Conservation (phyloP, 2,329 filamentous ascomycete genomes). For the Stromatinia cepivora region DNA sequence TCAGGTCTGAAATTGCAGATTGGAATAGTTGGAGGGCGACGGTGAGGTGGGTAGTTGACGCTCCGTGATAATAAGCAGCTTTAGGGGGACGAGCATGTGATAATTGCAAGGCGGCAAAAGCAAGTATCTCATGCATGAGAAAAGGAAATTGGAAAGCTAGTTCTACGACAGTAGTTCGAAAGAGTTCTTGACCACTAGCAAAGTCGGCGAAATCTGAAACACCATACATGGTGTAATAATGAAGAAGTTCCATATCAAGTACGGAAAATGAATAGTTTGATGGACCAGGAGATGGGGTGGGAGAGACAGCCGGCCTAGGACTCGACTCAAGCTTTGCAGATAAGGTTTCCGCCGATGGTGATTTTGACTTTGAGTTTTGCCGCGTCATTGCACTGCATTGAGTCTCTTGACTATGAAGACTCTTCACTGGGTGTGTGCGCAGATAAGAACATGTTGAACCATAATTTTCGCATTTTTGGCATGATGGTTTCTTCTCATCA, state of each 20-base stretch:
- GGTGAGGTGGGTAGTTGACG: conserved; percentile 40
- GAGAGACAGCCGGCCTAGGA: conserved; percentile 7
- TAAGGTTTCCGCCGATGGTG: conserved; percentile 21
- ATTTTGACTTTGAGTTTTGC: conserved; percentile 16
- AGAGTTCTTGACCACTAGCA: conserved; percentile 26
- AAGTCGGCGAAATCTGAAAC: conserved; percentile 31
- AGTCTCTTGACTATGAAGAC: conserved; percentile 15
- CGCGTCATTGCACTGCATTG: conserved; percentile 8
- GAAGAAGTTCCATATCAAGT: conserved; percentile 47
- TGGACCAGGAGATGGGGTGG: conserved; percentile 4
- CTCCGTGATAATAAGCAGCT: conserved; percentile 34
- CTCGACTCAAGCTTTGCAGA: conserved; percentile 18
- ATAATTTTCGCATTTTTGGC: conserved; percentile 35
- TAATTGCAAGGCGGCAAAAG: conserved; percentile 43
- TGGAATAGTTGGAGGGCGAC: conserved; percentile 40
- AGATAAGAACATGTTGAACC: conserved; percentile 37
- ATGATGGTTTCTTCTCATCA: conserved; percentile 38
- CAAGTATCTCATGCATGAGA: conserved; percentile 43
- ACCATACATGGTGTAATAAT: conserved; percentile 47
- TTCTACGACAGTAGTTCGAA: conserved; percentile 34
- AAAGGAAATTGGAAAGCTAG: conserved; percentile 39
- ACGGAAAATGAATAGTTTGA: conserved; percentile 32
- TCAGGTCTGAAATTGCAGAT: conserved; percentile 48
- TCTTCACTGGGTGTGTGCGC: conserved; percentile 35
- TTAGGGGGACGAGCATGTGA: conserved; percentile 36